Conservation (phyloP, 768 basidiomycete genomes). For the Symmetrospora coprosmae region DNA sequence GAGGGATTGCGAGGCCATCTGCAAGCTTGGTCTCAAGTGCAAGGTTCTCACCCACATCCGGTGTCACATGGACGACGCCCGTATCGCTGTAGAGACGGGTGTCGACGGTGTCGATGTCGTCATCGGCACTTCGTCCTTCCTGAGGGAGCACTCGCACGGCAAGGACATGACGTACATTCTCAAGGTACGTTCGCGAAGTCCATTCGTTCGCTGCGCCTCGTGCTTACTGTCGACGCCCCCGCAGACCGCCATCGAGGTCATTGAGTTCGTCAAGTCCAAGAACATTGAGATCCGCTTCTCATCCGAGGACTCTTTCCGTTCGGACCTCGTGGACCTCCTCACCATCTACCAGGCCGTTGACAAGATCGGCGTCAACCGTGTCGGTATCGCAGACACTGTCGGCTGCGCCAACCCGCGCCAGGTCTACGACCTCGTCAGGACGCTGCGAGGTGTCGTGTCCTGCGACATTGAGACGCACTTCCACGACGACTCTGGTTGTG, state of each 20-base stretch:
- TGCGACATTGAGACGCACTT: conserved; percentile 98
- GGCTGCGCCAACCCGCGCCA: conserved; percentile 97
- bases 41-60: conserved; percentile 98
- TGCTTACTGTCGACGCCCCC: conserved; percentile 3
- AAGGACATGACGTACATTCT: conserved; percentile 99
- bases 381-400: conserved; percentile 97
- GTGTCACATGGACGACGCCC: conserved; percentile 99
- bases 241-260: conserved; percentile 83
- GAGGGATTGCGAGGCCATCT: conserved; percentile 89
- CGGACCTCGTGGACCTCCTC: conserved; percentile 93
- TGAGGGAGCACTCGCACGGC: conserved; percentile 97
- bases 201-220: background rate
- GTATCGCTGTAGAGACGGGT: conserved; percentile 94
- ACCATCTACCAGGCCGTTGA: conserved; percentile 99
- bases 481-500: conserved; percentile 82
- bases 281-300: conserved; percentile 99
- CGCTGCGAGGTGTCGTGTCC: conserved; percentile 82
- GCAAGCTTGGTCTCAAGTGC: conserved; percentile 89
- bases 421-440: conserved; percentile 94
- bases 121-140: conserved; percentile 97
- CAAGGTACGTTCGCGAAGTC: conserved; percentile 49
- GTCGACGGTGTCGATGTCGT: conserved; percentile 99
- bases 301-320: conserved; percentile 98
- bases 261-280: conserved; percentile 99
- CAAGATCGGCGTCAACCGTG: conserved; percentile 96